Evolutionary conservation across 2,329 filamentous ascomycete genomes (phyloP), one percentile per base, ranked within the genome.

Genomic region (Colletotrichum caudatum): DNA sequence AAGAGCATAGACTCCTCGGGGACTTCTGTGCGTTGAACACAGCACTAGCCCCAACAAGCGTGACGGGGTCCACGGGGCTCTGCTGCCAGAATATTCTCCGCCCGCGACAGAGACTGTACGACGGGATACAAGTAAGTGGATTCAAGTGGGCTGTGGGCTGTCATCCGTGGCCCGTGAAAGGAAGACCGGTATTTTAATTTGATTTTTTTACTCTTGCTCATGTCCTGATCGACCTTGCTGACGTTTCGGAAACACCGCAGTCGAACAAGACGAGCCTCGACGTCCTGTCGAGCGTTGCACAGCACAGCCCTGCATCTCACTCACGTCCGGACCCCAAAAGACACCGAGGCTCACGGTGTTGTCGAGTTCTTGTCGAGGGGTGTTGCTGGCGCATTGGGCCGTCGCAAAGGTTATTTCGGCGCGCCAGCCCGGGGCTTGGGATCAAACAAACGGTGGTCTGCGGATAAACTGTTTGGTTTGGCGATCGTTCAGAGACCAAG

Each of bases 41-140:
- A 64, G 60, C 53, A 69, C 65, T 71, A 71, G 54, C 65, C 59
- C 68, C 64, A 54, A 59, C 51, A 46, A 23, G 44, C 54, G 65
- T 60, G 69, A 69, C 54, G 69, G 69, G 53, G 53, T n/a, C 53
- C 20, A 37, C 53, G 33, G 54, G 65, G 69, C 69, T 72, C 54
- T 69, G 65, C 69, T 64, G 64, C 69, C 69, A 64, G 59, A 69
- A 72, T 72, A 72, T 72, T 72, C 69, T 72, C 69, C 69, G 69
- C 65, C 66, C 69, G 66, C 41, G 69, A 72, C 69, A 64, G 66
- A 72, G 54, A 72, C 69, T 69, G 69, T 72, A 41, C 59, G 46
- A 72, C 69, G 69, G 54, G 65, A 23, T 57, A 41, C 51, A 57
- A 58, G 29, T 39, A 33, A 50, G 69, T 69, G 69, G 58, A 54